These are phyloP conservation scores for Corinectria fuckeliana DNA, from an alignment of 2,329 filamentous ascomycete genomes.

Conservation along the genomic window DNA sequence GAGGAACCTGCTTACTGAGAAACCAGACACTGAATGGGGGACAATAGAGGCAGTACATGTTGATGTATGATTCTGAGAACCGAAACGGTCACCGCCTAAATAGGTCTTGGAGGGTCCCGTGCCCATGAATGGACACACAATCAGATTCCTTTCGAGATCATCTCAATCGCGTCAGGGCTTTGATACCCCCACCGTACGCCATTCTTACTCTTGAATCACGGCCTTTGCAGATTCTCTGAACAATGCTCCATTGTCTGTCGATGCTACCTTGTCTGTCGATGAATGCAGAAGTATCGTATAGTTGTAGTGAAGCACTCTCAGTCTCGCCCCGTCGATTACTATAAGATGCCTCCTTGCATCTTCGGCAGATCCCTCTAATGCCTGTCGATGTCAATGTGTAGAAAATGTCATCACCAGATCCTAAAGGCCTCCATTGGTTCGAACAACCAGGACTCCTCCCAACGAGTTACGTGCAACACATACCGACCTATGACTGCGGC, in stretches of 20 bases:
- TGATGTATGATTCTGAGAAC: not conserved
- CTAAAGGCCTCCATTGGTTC: not conserved
- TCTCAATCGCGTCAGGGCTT: not conserved
- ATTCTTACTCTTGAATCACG: not conserved
- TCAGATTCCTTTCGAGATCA: not conserved
- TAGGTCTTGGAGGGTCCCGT: not conserved
- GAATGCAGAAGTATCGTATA: not conserved
- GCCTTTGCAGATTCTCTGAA: too few species aligned
- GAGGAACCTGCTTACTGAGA: not conserved
- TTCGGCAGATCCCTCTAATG: not conserved
- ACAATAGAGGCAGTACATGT: not conserved
- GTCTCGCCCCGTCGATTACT: not conserved
- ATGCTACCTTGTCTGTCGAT: not conserved
- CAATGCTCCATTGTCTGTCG: not conserved
- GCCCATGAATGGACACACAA: not conserved
- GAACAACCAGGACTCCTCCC: not conserved
- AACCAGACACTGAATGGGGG: too few species aligned
- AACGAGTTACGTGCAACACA: not conserved
- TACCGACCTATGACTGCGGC: not conserved
- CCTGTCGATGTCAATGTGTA: not conserved
- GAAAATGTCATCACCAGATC: not conserved
- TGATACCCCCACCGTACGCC: not conserved
- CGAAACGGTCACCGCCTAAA: not conserved
- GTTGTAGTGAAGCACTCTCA: not conserved
- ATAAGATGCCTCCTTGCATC: not conserved